Evolutionary conservation across 371 early-diverging fungal genomes (phyloP), one percentile per base, ranked within the genome.

Genomic region (Actinomucor elegans): DNA sequence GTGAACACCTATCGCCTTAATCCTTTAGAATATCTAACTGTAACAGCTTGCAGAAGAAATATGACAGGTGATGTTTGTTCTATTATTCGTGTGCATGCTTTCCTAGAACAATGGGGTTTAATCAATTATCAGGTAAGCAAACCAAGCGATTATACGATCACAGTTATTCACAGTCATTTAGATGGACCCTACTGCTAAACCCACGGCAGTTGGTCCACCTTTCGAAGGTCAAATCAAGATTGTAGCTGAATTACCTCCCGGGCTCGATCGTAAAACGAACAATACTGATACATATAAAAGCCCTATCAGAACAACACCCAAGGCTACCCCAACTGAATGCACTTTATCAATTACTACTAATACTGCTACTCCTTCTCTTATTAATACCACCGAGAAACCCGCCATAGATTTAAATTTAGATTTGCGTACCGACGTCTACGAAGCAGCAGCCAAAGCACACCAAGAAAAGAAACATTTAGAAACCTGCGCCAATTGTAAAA

Each of bases 91-190:
- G 93, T 99, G 1, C 97, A 98, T 71, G 91, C 96, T 4, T 98
- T 99, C 63, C 73, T 98, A 27, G 99, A 99, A 73, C 98, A 98
- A 71, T 99, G 99, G 99, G 99, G 99, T 0, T 75, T 99, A 38
- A 96, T 99, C 52, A 99, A 99, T 76, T 99, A 97, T 70, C 98
- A 98, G 84, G 95, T 94, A 41, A 61, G 10, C 49, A 52, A 1
- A 59, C 52, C 14, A 49, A n/a, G 11, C 12, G 29, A 50, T 18
- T 15, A 34, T n/a, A n/a, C 56, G 42, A 10, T 27, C 41, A 26
- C 20, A 58, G 11, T 45, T 12, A 32, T 5, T 11, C 4, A 14
- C 8, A 24, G 20, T 21, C 20, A 27, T 36, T 10, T 62, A 92
- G 91, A 86, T 91, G 48, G 96, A 97, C 70, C 89, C 94, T 5